These are phyloP conservation scores for Teratosphaeria viscida DNA, from an alignment of 2,329 filamentous ascomycete species.

Conservation along the genomic window DNA sequence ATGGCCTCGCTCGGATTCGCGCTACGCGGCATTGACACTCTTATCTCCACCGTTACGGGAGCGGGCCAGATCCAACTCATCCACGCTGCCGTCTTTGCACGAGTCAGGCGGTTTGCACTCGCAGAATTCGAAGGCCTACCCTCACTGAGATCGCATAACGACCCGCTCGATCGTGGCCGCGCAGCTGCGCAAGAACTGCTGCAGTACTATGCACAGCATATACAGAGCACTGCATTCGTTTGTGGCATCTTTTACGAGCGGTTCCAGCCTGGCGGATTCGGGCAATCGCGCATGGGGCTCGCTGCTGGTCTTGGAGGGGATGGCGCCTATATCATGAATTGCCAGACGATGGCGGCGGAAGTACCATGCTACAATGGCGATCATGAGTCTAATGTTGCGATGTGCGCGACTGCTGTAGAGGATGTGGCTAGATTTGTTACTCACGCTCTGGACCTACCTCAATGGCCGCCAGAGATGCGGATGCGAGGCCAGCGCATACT, in stretches of 20 bases:
- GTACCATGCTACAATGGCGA: slow-evolving; percentile 46
- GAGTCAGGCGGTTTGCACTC: slow-evolving; percentile 60
- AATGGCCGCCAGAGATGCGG: slow-evolving; percentile 59
- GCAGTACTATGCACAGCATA: slow-evolving; percentile 44
- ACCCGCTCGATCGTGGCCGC: slow-evolving; percentile 53
- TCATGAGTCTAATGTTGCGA: slow-evolving; percentile 38
- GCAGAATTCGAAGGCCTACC: slow-evolving; percentile 65
- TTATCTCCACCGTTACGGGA: slow-evolving; percentile 64
- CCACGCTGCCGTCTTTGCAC: slow-evolving; percentile 54
- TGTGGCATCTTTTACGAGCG: slow-evolving; percentile 69
- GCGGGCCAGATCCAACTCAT: slow-evolving; percentile 59
- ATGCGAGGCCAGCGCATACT: slow-evolving; percentile 58
- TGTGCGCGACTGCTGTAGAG: slow-evolving; percentile 59
- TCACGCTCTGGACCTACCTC: slow-evolving; percentile 53
- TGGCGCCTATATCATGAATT: slow-evolving; percentile 57
- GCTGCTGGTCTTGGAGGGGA: slow-evolving; percentile 45
- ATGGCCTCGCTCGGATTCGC: slow-evolving; percentile 50
- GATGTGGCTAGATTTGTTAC: slow-evolving; percentile 64
- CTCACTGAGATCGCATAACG: slow-evolving; percentile 42
- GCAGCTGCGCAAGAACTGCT: slow-evolving; percentile 47
- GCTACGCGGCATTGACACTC: slow-evolving; percentile 61
- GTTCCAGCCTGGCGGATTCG: slow-evolving; percentile 58
- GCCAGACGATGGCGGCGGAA: slow-evolving; percentile 47
- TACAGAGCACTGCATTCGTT: slow-evolving; percentile 60
- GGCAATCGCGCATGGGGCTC: slow-evolving; percentile 47